Evolutionary conservation across 177 flowering plant species (phyloP), one percentile per base, ranked within the genome.

Genomic region (Vitis hybrid): DNA sequence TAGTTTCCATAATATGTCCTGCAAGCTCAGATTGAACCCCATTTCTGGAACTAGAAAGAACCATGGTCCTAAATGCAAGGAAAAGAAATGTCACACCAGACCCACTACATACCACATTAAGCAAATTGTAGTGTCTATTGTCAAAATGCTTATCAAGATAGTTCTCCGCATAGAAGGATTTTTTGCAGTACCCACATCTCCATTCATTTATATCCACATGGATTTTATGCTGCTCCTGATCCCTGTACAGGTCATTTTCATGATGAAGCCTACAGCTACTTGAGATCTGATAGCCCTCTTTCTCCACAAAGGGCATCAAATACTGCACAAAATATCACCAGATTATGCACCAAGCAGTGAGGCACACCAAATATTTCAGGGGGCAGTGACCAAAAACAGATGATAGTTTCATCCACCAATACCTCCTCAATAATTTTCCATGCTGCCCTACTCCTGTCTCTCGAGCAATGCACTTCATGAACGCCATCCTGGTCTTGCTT

Each of bases 371-470:
- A 11, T 3, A 48, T 3, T 40, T 35, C 21, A 63, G 52, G 11
- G 51, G 52, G n/a, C 17, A 10, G n/a, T 60, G 7, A 11, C 15
- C 32, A 35, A 11, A 35, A 35, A 35, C 46, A 35, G 21, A 11
- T 21, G 2, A 40, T 10, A 12, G 54, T n/a, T 15, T 35, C 12
- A 19, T 66, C 52, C 68, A 19, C 19, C 7, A 15, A 51, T 86
- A 92, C 97, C 96, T 89, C 85, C 57, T 92, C 88, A 65, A 88
- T 87, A 55, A 88, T 75, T 75, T 83, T 78, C 92, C 93, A 86
- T 27, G 94, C 97, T 55, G 91, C 89, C 65, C 90, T 78, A 66
- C 97, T 92, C 75, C 97, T 85, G 78, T 91, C 97, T 81, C 97
- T 85, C 6, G 97, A 92, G 70, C 97, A 92, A 76, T 91, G 97